phyloP scores from a whole-genome alignment of 2,329 filamentous ascomycete species.

The Leptographium wingfieldii region DNA sequence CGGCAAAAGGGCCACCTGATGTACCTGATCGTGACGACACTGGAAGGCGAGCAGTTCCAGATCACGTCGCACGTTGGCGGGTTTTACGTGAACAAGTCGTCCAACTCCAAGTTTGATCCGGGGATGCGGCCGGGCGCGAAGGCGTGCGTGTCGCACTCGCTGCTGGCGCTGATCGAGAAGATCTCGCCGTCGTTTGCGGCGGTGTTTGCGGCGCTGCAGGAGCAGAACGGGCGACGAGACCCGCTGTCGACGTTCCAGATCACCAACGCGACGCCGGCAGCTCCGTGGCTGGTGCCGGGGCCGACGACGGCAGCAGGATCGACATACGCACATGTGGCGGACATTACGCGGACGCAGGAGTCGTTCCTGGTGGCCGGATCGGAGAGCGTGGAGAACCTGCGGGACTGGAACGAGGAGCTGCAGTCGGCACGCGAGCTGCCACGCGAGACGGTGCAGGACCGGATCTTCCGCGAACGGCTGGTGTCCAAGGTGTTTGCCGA shows the following conservation, averaged over 20 bases:
- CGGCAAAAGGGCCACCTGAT: constrained; percentile 86
- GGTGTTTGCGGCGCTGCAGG: constrained; percentile 66
- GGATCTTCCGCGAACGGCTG: constrained; percentile 87
- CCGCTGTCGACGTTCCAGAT: constrained; percentile 89
- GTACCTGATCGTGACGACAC: constrained; percentile 79
- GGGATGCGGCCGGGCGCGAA: constrained; percentile 69
- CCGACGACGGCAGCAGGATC: constrained; percentile 40
- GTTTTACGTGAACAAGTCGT: constrained; percentile 95
- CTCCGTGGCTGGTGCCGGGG: constrained; percentile 78
- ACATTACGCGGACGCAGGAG: constrained; percentile 85
- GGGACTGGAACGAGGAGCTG: constrained; percentile 99
- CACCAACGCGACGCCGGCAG: constrained; percentile 83
- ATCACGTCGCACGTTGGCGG: constrained; percentile 89
- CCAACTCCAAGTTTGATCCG: constrained; percentile 90
- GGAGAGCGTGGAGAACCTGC: constrained; percentile 85
- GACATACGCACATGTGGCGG: constrained; percentile 56
- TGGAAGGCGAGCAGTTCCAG: constrained; percentile 88
- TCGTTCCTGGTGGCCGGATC: constrained; percentile 79
- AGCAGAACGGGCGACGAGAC: constrained; percentile 74
- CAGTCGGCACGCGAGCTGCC: constrained; percentile 92
- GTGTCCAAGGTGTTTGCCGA: constrained; percentile 95
- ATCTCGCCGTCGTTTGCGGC: constrained; percentile 74
- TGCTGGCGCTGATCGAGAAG: constrained; percentile 64
- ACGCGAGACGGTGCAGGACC: constrained; percentile 85
- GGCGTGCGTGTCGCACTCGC: constrained; percentile 67